A percentile compares a stretch with the other conserved stretches of the same genome.
phyloP scores from a whole-genome alignment of 768 basidiomycete species.

The Kwoniella sp. region DNA sequence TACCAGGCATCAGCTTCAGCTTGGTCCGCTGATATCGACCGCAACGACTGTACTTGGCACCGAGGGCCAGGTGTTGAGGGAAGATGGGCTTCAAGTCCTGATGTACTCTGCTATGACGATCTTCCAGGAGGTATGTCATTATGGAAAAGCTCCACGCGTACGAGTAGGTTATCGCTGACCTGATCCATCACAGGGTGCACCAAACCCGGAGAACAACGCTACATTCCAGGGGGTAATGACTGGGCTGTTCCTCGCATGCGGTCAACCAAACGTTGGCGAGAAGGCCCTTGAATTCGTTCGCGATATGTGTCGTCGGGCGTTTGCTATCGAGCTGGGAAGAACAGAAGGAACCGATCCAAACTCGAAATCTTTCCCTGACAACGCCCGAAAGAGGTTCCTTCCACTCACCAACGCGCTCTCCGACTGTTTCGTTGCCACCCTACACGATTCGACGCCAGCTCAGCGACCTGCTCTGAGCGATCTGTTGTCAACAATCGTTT shows the following conservation, averaged over 20 bases:
- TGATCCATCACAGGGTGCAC: constrained; percentile 29
- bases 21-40: constrained; percentile 68
- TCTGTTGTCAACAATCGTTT: constrained; percentile 67
- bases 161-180: not conserved
- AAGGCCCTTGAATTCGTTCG: constrained; percentile 72
- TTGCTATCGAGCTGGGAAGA: constrained; percentile 70
- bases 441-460: constrained; percentile 60
- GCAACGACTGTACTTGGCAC: constrained; percentile 68
- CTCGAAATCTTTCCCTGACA: constrained; percentile 36
- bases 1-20: constrained; percentile 65
- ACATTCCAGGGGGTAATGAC: constrained; percentile 39
- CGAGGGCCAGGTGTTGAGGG: constrained; percentile 56
- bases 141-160: not conserved
- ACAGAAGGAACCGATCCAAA: constrained; percentile 34
- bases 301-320: constrained; percentile 70
- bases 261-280: constrained; percentile 46
- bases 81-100: constrained; percentile 60
- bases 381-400: constrained; percentile 44
- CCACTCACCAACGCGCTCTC: constrained; percentile 59
- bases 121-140: constrained; percentile 68
- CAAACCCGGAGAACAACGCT: constrained; percentile 38
- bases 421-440: constrained; percentile 75
- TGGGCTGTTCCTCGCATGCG: constrained; percentile 43
- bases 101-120: constrained; percentile 73
- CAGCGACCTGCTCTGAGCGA: constrained; percentile 61